Conservation (phyloP, 164 flowering plant genomes). For the Malania oleifera region DNA sequence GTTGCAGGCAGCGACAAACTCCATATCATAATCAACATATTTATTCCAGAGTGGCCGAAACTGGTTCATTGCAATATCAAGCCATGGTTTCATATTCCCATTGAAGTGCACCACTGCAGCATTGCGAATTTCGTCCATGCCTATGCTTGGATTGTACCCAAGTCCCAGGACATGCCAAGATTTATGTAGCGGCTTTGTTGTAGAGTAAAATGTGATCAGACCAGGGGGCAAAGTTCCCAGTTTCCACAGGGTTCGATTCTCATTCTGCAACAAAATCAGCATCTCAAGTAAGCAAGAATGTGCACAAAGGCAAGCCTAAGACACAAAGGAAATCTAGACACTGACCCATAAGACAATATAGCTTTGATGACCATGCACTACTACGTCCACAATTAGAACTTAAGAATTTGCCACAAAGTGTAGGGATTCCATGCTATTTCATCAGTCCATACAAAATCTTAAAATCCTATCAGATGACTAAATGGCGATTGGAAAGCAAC, state of each 20-base stretch:
- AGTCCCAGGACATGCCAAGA: constrained; percentile 51
- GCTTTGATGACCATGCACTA: no score
- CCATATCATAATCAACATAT: constrained; percentile 42
- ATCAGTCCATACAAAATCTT: no score
- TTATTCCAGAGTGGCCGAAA: constrained; percentile 41
- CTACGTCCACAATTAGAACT: no score
- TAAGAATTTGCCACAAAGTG: no score
- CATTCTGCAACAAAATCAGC: constrained; percentile 30
- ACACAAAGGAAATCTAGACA: no score
- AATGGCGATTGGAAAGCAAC: no score
- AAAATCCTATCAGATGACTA: no score
- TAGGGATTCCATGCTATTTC: no score
- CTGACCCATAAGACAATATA: no score
- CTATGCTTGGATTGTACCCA: constrained; percentile 47
- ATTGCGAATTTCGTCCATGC: constrained; percentile 43
- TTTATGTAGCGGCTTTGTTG: constrained; percentile 45
- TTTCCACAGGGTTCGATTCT: constrained; percentile 45
- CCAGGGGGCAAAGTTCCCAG: constrained; percentile 47
- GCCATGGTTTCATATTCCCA: constrained; percentile 58
- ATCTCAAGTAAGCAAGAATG: not conserved
- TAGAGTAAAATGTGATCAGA: constrained; percentile 46
- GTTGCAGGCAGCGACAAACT: constrained; percentile 46
- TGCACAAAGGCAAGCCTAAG: no score
- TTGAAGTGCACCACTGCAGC: constrained; percentile 52
- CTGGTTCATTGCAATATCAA: constrained; percentile 48